phyloP scores from a whole-genome alignment of 2,329 filamentous ascomycete genomes.

The Colletotrichum higginsianum region DNA sequence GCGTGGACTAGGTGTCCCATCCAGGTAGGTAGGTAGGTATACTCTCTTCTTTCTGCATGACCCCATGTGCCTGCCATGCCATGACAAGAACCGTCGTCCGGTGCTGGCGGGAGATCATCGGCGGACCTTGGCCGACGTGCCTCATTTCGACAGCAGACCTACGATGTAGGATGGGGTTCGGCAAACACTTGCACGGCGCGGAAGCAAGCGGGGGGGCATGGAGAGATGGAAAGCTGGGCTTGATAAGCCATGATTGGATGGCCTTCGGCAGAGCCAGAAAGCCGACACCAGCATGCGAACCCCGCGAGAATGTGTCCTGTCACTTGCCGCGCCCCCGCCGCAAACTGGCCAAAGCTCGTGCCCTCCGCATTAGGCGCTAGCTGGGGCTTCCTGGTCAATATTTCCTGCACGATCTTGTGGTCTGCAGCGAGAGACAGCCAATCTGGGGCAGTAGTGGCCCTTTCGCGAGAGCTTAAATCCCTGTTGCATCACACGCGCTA shows the following conservation, averaged over 20 bases:
- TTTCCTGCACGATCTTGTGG: constrained; percentile 50
- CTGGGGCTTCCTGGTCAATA: constrained; percentile 46
- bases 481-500: constrained; percentile 53
- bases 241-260: constrained; percentile 19
- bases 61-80: not conserved
- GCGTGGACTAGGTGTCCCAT: not conserved
- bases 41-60: too few relatives aligned
- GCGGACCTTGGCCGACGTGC: constrained; percentile 38
- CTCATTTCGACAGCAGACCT: constrained; percentile 16
- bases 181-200: constrained; percentile 23
- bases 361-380: constrained; percentile 24
- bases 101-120: constrained; percentile 35
- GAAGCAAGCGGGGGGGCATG: constrained; percentile 4
- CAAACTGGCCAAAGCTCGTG: constrained; percentile 40
- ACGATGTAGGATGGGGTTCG: not conserved
- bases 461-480: constrained; percentile 46
- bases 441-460: constrained; percentile 56
- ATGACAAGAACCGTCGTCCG: constrained; percentile 7
- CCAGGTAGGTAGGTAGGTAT: too few relatives aligned
- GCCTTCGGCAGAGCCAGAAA: not conserved
- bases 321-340: constrained; percentile 33
- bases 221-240: not conserved
- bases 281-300: constrained; percentile 26
- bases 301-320: constrained; percentile 39
- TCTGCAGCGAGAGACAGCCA: constrained; percentile 51